A percentile compares a stretch with the other conserved stretches of the same genome.
Evolutionary conservation across 148 eudicot genomes (phyloP).

Genomic region (Pouteria glomerata): DNA sequence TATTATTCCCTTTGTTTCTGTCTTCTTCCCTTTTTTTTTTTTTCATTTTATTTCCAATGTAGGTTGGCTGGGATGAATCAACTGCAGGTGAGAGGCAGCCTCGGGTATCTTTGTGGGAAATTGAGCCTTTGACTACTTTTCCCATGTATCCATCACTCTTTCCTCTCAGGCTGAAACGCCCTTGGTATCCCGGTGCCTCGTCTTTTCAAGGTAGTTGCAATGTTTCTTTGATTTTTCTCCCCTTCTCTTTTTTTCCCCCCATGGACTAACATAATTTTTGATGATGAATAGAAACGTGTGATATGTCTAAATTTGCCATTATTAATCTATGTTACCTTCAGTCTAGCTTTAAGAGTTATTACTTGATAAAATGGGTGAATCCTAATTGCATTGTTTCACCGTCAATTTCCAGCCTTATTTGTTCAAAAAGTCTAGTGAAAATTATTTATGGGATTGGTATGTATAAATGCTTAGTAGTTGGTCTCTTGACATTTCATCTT

Average conservation of each 20-base stretch:
- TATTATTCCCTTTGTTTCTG: not conserved
- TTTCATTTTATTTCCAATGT: conserved; percentile 14
- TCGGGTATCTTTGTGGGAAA: conserved; percentile 95
- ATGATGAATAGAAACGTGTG: not conserved
- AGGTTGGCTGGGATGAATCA: conserved; percentile 99
- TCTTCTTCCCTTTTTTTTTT: not conserved
- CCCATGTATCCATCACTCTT: conserved; percentile 98
- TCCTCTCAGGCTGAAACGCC: conserved; percentile 88
- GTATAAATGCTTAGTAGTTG: not conserved
- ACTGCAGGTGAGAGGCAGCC: conserved; percentile 98
- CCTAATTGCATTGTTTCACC: not conserved
- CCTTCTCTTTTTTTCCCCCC: not conserved
- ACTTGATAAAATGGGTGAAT: not conserved
- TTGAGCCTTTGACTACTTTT: conserved; percentile 94
- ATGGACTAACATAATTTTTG: not conserved
- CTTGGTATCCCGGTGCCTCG: conserved; percentile 93
- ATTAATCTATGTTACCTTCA: not conserved
- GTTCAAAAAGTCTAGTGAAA: not conserved
- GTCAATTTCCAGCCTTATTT: not conserved
- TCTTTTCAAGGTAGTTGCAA: conserved; percentile 52
- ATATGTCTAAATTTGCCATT: not conserved
- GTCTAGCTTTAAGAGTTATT: not conserved
- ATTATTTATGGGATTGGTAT: not conserved
- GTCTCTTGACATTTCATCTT: not conserved
- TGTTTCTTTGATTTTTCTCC: not conserved